phyloP scores from a whole-genome alignment of 352 stramenopile genomes.

The Globisporangium abappressorium region DNA sequence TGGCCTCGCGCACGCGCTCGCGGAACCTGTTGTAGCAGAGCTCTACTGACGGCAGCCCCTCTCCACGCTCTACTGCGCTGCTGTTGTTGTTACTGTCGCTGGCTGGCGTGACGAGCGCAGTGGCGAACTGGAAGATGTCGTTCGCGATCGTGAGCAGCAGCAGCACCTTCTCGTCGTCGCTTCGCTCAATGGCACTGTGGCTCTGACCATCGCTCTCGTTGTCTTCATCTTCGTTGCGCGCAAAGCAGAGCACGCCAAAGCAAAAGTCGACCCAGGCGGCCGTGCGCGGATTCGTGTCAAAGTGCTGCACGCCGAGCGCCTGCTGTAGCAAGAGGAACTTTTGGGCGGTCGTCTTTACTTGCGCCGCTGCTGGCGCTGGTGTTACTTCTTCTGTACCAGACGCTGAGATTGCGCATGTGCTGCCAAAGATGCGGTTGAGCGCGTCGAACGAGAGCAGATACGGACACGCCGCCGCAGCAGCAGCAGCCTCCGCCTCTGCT shows the following conservation, averaged over 20 bases:
- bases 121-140: constrained; percentile 55
- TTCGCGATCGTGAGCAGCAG: constrained; percentile 46
- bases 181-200: not conserved
- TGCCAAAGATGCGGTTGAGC: constrained; percentile 13
- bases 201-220: not conserved
- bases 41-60: constrained; percentile 26
- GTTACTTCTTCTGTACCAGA: not conserved
- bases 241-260: constrained; percentile 67
- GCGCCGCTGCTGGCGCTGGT: not conserved
- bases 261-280: constrained; percentile 59
- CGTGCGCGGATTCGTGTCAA: constrained; percentile 45
- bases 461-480: constrained; percentile 1
- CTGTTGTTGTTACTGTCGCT: constrained; percentile 7
- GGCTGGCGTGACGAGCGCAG: constrained; percentile 14
- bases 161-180: constrained; percentile 32
- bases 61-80: constrained; percentile 1
- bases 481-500: not conserved
- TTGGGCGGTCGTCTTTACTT: constrained; percentile 15
- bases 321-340: constrained; percentile 30
- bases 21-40: constrained; percentile 40
- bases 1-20: constrained; percentile 23
- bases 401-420: not conserved
- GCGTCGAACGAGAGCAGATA: constrained; percentile 18
- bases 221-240: constrained; percentile 32
- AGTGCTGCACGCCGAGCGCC: constrained; percentile 49